Base-by-base conservation (phyloP, 2,329 filamentous ascomycete species). In the Thelonectria discophora region DNA sequence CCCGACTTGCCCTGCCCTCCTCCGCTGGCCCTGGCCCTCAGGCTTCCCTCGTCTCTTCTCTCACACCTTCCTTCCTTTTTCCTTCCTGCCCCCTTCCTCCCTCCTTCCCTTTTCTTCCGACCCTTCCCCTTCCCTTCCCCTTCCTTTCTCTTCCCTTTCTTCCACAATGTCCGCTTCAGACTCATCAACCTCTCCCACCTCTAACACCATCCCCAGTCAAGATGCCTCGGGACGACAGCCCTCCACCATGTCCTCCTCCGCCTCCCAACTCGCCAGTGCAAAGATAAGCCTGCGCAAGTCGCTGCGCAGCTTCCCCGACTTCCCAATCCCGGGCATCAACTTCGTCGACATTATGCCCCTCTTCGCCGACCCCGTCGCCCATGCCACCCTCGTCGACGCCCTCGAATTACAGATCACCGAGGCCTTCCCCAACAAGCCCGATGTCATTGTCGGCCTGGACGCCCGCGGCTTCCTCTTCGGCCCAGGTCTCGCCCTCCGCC, bases 311-410 rank as follows among this genome's bases (percentile, higher is more conserved):
- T 97, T 93, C 81, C 88, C 89, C 74, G 93, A 98, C 84, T 98
- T 97, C 82, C 94, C 94, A 62, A 89, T 90, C 68, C 89, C 91
- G 47, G 94, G 95, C 77, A 94, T 99, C 75, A 85, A 97, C 73
- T 99, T 99, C 80, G 93, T 97, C 82, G 95, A 99, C 77, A 98
- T 99, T 80, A 90, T 99, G 79, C 95, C 95, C 64, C 90, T 98
- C 75, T 98, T 99, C 83, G 88, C 92, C 76, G 86, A 93, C 74
- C 88, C 89, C 57, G 75, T 78, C 53, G 84, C 91, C 64, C 94
- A 97, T 81, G 83, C 86, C 69, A 85, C 88, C 58, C 89, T 99
- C 61, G 83, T 97, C 76, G 87, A 89, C 72, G 92, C 93, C 50
- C 90, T 98, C 70, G 91, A 97, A 79, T 84, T 97, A 65, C 90